These are phyloP conservation scores for Penicillium italicum DNA, from an alignment of 2,329 filamentous ascomycete species.

Conservation along the genomic window DNA sequence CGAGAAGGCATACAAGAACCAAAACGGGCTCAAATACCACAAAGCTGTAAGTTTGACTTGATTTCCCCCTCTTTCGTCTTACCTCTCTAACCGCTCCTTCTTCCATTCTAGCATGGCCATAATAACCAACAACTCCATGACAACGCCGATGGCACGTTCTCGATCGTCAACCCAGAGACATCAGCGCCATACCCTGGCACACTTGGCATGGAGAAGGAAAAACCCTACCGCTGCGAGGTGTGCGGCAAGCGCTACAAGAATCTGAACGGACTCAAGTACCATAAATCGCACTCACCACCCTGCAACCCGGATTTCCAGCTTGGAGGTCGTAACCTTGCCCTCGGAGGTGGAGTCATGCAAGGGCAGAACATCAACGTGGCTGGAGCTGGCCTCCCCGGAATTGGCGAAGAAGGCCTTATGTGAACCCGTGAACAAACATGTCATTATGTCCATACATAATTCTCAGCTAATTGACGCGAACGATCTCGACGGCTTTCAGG, in stretches of 20 bases:
- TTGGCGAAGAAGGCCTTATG: conserved; percentile 44
- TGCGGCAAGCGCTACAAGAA: conserved; percentile 99
- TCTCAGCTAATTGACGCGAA: conserved; percentile 28
- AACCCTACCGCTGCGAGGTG: conserved; percentile 94
- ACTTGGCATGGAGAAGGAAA: conserved; percentile 99
- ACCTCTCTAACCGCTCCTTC: conserved; percentile 7
- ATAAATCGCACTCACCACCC: conserved; percentile 77
- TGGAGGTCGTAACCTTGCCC: conserved; percentile 40
- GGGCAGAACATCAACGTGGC: conserved; percentile 48
- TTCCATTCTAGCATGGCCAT: conserved; percentile 67
- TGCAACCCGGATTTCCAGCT: conserved; percentile 80
- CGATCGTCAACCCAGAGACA: conserved; percentile 95
- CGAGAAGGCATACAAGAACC: conserved; percentile 99
- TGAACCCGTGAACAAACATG: conserved; percentile 20
- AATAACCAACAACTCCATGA: conserved; percentile 95
- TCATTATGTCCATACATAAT: conserved; percentile 23
- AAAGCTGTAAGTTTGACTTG: conserved; percentile 54
- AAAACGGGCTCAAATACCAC: conserved; percentile 94
- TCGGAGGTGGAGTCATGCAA: conserved; percentile 45
- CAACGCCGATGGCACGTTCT: conserved; percentile 95
- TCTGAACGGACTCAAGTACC: conserved; percentile 94
- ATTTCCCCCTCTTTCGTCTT: conserved; percentile 26
- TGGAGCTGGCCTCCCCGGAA: conserved; percentile 48
- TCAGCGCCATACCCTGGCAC: conserved; percentile 92
- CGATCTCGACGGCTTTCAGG: conserved; percentile 27